A percentile compares a stretch with the other conserved stretches of the same genome.
Conservation (phyloP, 352 stramenopile genomes). For the Phytophthora pinifolia region DNA sequence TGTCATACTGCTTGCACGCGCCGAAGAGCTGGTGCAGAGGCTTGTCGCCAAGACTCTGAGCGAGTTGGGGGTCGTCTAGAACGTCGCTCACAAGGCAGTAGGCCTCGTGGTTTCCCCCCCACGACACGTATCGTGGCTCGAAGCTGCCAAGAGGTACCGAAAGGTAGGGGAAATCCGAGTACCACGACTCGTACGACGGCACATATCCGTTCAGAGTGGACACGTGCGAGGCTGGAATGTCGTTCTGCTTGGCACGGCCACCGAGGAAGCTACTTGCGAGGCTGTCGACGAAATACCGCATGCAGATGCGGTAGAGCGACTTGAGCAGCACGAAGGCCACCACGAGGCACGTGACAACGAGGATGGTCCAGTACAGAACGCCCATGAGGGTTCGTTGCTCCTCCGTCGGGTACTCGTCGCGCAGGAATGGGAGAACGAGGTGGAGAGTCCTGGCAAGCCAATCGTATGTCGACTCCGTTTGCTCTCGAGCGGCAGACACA, state of each 20-base stretch:
- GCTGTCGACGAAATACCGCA: slow-evolving; percentile 38
- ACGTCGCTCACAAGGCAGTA: slow-evolving; percentile 75
- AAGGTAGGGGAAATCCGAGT: slow-evolving; percentile 67
- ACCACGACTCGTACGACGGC: slow-evolving; percentile 66
- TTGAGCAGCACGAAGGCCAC: slow-evolving; percentile 38
- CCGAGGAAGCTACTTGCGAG: slow-evolving; percentile 27
- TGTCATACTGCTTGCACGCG: slow-evolving; percentile 58
- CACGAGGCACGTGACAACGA: slow-evolving; percentile 33
- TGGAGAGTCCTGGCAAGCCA: slow-evolving; percentile 39
- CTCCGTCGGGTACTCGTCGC: slow-evolving; percentile 36
- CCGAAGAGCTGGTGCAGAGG: slow-evolving; percentile 60
- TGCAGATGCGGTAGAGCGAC: slow-evolving; percentile 37
- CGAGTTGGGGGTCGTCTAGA: slow-evolving; percentile 46
- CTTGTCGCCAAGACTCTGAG: slow-evolving; percentile 36
- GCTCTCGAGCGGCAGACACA: slow-evolving; percentile 28
- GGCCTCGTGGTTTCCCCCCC: slow-evolving; percentile 50
- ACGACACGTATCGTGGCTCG: slow-evolving; percentile 55
- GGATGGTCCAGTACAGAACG: slow-evolving; percentile 45
- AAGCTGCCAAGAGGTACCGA: slow-evolving; percentile 57
- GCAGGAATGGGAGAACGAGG: slow-evolving; percentile 54
- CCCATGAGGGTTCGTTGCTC: slow-evolving; percentile 40
- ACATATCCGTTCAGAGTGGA: slow-evolving; percentile 58
- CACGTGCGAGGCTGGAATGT: slow-evolving; percentile 48
- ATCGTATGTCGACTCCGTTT: slow-evolving; percentile 31
- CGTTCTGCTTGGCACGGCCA: slow-evolving; percentile 36